These are phyloP conservation scores for Teunomyces gatunensis DNA, from an alignment of 805 yeast genomes.

Conservation along the genomic window DNA sequence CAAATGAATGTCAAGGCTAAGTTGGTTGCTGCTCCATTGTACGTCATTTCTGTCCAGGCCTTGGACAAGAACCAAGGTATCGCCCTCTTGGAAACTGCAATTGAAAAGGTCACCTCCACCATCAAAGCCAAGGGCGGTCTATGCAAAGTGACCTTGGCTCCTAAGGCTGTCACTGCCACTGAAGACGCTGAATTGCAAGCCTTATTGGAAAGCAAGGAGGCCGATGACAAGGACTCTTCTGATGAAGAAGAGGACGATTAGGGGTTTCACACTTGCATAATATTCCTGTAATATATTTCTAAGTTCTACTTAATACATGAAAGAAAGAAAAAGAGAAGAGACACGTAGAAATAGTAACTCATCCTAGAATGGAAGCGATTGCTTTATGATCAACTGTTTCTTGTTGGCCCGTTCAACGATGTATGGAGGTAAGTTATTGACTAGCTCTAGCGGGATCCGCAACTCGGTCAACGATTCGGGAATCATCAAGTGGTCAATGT, in stretches of 20 bases:
- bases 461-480: conserved; percentile 40
- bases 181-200: conserved; percentile 98
- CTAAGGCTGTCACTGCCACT: conserved; percentile 97
- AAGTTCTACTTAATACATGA: conserved; percentile 11
- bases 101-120: conserved; percentile 66
- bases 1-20: conserved; percentile 87
- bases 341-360: background rate
- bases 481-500: conserved; percentile 34
- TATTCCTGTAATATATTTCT: conserved; percentile 12
- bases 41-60: conserved; percentile 89
- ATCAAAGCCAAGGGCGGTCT: conserved; percentile 78
- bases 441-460: conserved; percentile 32
- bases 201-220: conserved; percentile 87
- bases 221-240: conserved; percentile 80
- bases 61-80: conserved; percentile 90
- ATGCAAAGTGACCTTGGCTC: conserved; percentile 93
- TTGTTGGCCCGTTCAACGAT: conserved; percentile 41
- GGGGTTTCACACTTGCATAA: conserved; percentile 8
- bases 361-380: conserved; percentile 23
- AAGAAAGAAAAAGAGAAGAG: background rate
- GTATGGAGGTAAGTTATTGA: conserved; percentile 34
- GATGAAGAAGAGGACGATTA: conserved; percentile 64
- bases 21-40: conserved; percentile 95
- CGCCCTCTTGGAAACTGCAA: conserved; percentile 73
- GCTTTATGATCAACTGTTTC: conserved; percentile 27